Evolutionary conservation across 352 stramenopile species (phyloP).

Genomic region (Globisporangium nunn): DNA sequence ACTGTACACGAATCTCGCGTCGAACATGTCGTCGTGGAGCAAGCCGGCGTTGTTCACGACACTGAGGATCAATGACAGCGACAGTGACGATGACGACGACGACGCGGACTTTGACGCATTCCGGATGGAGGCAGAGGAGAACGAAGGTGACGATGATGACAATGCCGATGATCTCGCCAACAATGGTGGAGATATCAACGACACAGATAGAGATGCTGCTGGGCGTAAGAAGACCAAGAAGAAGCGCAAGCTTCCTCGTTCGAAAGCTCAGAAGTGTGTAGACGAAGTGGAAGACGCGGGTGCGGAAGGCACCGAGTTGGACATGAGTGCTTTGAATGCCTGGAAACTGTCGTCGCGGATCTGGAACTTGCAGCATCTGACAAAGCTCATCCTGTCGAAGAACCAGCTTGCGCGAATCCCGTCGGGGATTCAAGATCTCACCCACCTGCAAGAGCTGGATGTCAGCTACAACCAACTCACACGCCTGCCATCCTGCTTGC

Average conservation of each 20-base stretch:
- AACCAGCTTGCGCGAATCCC: slow-evolving; percentile 55
- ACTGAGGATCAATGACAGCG: slow-evolving; percentile 21
- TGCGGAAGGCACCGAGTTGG: slow-evolving; percentile 18
- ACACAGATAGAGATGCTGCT: slow-evolving; percentile 12
- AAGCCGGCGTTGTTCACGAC: slow-evolving; percentile 29
- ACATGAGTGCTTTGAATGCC: slow-evolving; percentile 45
- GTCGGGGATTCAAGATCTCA: slow-evolving; percentile 67
- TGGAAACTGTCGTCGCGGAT: slow-evolving; percentile 56
- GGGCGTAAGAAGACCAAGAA: neutral
- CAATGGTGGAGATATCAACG: neutral
- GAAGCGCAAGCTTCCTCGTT: slow-evolving; percentile 34
- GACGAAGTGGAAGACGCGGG: slow-evolving; percentile 39
- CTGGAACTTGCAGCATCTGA: slow-evolving; percentile 56
- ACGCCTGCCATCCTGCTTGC: slow-evolving; percentile 53
- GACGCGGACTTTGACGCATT: slow-evolving; percentile 13
- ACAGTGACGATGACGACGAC: slow-evolving; percentile 6
- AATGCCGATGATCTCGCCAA: slow-evolving; percentile 3
- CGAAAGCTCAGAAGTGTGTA: slow-evolving; percentile 46
- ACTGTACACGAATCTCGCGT: slow-evolving; percentile 40
- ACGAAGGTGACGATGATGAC: slow-evolving; percentile 19
- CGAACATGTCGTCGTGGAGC: slow-evolving; percentile 29
- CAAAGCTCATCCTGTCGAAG: slow-evolving; percentile 30
- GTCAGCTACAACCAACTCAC: slow-evolving; percentile 53
- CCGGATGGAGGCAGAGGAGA: slow-evolving; percentile 10
- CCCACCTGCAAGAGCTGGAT: slow-evolving; percentile 42